Conservation (phyloP, 495 filamentous ascomycete genomes). For the Penicillium coprophilum region DNA sequence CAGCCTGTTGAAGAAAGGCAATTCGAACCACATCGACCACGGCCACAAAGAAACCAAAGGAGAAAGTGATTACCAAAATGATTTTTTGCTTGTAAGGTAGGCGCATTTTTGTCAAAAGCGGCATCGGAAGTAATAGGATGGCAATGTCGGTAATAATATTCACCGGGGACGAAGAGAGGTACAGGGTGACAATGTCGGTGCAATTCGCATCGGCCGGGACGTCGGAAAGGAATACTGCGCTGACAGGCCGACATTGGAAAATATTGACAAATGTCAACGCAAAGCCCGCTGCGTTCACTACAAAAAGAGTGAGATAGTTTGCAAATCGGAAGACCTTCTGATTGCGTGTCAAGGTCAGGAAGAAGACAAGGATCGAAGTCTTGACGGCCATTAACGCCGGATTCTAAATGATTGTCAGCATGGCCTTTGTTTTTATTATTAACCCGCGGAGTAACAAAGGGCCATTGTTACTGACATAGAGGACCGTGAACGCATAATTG, state of each 20-base stretch:
- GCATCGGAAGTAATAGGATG: constrained; percentile 81
- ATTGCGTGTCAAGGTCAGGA: constrained; percentile 72
- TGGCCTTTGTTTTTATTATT: no score
- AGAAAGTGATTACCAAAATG: constrained; percentile 79
- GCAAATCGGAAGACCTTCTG: constrained; percentile 69
- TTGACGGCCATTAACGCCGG: constrained; percentile 76
- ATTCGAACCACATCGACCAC: constrained; percentile 87
- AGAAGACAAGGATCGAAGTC: constrained; percentile 89
- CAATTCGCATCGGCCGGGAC: constrained; percentile 50
- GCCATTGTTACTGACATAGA: constrained; percentile 62
- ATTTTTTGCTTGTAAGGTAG: constrained; percentile 81
- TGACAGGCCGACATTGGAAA: constrained; percentile 80
- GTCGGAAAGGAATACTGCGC: constrained; percentile 57
- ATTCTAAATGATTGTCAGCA: constrained; percentile 56
- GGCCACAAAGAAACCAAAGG: constrained; percentile 79
- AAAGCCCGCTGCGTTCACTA: constrained; percentile 75
- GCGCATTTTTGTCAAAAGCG: constrained; percentile 80
- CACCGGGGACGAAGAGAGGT: constrained; percentile 78
- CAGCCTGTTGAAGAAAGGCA: constrained; percentile 80
- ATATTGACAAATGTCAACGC: constrained; percentile 83
- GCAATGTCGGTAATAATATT: constrained; percentile 85
- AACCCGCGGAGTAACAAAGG: neutral
- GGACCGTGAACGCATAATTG: constrained; percentile 79
- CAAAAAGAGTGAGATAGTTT: constrained; percentile 65
- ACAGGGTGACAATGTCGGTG: constrained; percentile 75